Evolutionary conservation across 257 asterid genomes (phyloP), one percentile per base, ranked within the genome.

Genomic region (Capsicum pubescens): DNA sequence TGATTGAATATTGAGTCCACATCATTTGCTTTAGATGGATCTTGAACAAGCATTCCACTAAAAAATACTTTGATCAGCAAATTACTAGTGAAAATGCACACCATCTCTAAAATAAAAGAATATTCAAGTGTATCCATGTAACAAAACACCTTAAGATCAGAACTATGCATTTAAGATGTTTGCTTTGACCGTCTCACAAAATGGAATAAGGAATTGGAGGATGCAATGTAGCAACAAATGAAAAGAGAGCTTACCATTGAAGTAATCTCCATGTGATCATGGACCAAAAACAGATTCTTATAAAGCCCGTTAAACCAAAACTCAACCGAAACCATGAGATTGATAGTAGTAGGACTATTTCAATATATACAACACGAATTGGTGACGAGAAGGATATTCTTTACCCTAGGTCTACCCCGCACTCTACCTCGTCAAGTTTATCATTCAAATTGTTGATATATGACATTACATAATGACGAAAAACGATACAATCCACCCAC

Each of bases 1-100:
- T 90, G 95, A 88, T 90, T 86, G 72, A 92, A 95, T 84, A 95
- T 88, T 32, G 95, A 90, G 63, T 95, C 93, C 54, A 89, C 93
- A 63, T 92, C 89, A 83, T 74, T 87, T 21, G 83, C 84, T 82
- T 85, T 95, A 8, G 95, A 88, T 59, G 98, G 97, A 85, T 90
- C 98, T 87, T 87, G 97, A 79, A 95, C 98, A 82, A 95, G 92
- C 95, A 93, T 92, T 67, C 97, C 98, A 87, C 98, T 95, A 86
- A 59, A 85, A 70, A 84, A 78, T 3, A 72, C 77, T 39, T 52
- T 42, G 70, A 85, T 86, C 60, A 54, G 82, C 42, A 71, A 70
- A 80, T 63, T 72, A 26, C 44, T 15, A 87, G 48, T 67, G 32
- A 80, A 4, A 79, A 26, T n/a, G 58, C 67, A 52, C 8, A 58